A percentile compares a stretch with the other conserved stretches of the same genome.
These are phyloP conservation scores for Sutorius australiensis DNA, from an alignment of 768 basidiomycete genomes.

Conservation along the genomic window DNA sequence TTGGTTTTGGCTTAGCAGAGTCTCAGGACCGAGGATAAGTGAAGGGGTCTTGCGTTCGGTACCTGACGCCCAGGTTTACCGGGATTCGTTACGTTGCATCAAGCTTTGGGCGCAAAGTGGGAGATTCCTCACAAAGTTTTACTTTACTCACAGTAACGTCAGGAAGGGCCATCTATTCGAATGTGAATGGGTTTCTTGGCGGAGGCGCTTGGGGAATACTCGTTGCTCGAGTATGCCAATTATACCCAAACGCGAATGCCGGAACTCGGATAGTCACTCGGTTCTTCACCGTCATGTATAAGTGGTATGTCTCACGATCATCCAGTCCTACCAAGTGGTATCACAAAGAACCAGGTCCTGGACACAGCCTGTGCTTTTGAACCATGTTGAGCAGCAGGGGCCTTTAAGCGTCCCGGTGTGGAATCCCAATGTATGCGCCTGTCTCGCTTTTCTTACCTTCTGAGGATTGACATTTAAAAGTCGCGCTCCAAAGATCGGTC, in stretches of 20 bases:
- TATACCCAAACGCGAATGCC: conserved; percentile 92
- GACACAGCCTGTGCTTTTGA: conserved; percentile 97
- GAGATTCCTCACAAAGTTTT: conserved; percentile 27
- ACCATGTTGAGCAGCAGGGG: conserved; percentile 88
- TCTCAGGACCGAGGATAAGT: conserved; percentile 85
- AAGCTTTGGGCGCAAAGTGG: conserved; percentile 95
- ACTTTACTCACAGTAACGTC: conserved; percentile 8
- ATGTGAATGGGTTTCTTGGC: conserved; percentile 95
- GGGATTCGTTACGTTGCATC: conserved; percentile 91
- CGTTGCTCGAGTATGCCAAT: conserved; percentile 97
- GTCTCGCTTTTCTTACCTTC: neutral
- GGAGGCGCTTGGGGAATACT: conserved; percentile 99
- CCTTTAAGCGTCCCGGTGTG: conserved; percentile 91
- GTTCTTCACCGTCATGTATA: conserved; percentile 98
- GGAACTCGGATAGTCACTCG: conserved; percentile 95
- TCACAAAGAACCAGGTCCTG: conserved; percentile 63
- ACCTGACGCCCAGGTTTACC: conserved; percentile 90
- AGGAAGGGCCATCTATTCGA: conserved; percentile 97
- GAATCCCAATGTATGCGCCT: conserved; percentile 80
- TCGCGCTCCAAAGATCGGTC: conserved; percentile 86
- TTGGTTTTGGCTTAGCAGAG: conserved; percentile 9
- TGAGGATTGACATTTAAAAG: conserved; percentile 36
- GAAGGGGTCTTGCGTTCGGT: conserved; percentile 94
- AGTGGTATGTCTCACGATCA: conserved; percentile 64
- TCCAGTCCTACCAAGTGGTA: neutral